Conservation (phyloP, 495 filamentous ascomycete genomes). For the Tuber indicum region DNA sequence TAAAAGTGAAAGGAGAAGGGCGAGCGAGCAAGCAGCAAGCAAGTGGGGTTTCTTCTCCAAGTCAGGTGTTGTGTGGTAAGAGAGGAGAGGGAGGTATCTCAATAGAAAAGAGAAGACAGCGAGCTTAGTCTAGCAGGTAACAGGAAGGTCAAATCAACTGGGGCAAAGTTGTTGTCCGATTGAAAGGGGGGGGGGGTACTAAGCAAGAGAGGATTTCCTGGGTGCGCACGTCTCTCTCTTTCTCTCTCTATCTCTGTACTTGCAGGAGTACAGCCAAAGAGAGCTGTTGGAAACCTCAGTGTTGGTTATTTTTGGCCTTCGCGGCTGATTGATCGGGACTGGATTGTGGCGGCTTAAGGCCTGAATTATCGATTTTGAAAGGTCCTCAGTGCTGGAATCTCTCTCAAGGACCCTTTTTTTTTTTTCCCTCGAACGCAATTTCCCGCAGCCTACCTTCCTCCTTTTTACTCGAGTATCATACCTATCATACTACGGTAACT, state of each 20-base stretch:
- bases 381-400: constrained; percentile 24
- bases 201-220: neutral
- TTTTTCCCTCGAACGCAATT: constrained; percentile 5
- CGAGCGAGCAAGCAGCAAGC: constrained; percentile 27
- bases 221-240: neutral
- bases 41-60: constrained; percentile 24
- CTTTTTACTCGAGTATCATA: neutral
- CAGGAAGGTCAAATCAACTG: neutral
- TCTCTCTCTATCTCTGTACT: neutral
- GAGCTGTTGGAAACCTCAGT: constrained; percentile 21
- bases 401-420: neutral
- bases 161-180: constrained; percentile 1
- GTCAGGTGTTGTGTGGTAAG: constrained; percentile 27
- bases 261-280: neutral
- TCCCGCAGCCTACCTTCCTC: constrained; percentile 12
- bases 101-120: constrained; percentile 12
- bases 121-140: constrained; percentile 6
- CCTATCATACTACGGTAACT: neutral
- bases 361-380: constrained; percentile 25
- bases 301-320: constrained; percentile 35
- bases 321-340: constrained; percentile 27
- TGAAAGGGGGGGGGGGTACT: neutral
- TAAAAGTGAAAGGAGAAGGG: constrained; percentile 26
- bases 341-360: constrained; percentile 15
- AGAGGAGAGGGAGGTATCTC: constrained; percentile 24